Conservation (phyloP, 2,329 filamentous ascomycete species). For the Amesomyces nigricolor region DNA sequence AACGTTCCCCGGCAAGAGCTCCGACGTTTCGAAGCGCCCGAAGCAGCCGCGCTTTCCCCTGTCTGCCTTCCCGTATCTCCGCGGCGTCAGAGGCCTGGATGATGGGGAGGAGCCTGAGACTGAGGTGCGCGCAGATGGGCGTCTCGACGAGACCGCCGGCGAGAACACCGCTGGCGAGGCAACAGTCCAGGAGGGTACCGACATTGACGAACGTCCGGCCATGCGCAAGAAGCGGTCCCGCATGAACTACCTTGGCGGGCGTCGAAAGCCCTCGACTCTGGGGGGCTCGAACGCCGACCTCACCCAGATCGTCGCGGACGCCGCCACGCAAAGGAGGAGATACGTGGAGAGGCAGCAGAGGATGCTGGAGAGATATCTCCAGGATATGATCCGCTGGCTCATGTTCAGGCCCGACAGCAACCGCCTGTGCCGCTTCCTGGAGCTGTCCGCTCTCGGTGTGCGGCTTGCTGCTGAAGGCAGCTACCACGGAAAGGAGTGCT, state of each 20-base stretch:
- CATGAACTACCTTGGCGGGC: slow-evolving; percentile 47
- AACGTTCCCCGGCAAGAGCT: slow-evolving; percentile 67
- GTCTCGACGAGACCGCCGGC: slow-evolving; percentile 15
- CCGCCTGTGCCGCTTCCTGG: slow-evolving; percentile 88
- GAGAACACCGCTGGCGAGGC: slow-evolving; percentile 41
- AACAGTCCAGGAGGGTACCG: slow-evolving; percentile 48
- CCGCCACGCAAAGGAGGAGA: slow-evolving; percentile 49
- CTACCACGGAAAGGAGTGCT: slow-evolving; percentile 96
- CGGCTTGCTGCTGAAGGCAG: slow-evolving; percentile 90
- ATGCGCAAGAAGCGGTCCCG: slow-evolving; percentile 45
- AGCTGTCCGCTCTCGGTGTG: slow-evolving; percentile 89
- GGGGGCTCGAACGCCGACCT: slow-evolving; percentile 36
- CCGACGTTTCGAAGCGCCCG: slow-evolving; percentile 62
- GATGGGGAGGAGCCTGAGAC: slow-evolving; percentile 57
- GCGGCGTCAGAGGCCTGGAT: slow-evolving; percentile 71
- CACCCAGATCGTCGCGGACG: slow-evolving; percentile 47
- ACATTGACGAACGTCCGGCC: slow-evolving; percentile 52
- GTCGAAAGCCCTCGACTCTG: slow-evolving; percentile 48
- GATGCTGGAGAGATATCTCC: slow-evolving; percentile 82
- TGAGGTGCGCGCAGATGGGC: not conserved
- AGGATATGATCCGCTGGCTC: slow-evolving; percentile 90
- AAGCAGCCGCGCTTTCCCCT: slow-evolving; percentile 88
- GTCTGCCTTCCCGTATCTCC: slow-evolving; percentile 83
- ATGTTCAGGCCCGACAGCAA: slow-evolving; percentile 97
- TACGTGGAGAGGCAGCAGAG: slow-evolving; percentile 80